Evolutionary conservation across 2,329 filamentous ascomycete genomes (phyloP).

Genomic region (Calonectria crousiana): DNA sequence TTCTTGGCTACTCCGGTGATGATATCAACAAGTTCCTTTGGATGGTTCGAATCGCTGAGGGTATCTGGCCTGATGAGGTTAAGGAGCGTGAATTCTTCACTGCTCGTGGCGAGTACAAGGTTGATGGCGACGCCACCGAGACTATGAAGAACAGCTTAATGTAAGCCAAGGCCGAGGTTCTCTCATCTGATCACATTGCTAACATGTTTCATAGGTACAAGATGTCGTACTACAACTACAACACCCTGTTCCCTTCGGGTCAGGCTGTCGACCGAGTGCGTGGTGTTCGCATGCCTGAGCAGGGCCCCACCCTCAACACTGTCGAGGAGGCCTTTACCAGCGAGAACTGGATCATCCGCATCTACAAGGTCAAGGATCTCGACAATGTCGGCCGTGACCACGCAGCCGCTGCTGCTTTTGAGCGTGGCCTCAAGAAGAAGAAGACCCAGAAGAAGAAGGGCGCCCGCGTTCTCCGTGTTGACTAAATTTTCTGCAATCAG

Average conservation of each 20-base stretch:
- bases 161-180: constrained; percentile 66
- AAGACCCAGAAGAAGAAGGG: constrained; percentile 78
- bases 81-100: constrained; percentile 98
- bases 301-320: constrained; percentile 86
- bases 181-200: constrained; percentile 13
- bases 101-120: constrained; percentile 89
- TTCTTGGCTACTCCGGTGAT: constrained; percentile 96
- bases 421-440: constrained; percentile 88
- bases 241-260: constrained; percentile 89
- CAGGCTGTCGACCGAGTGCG: constrained; percentile 94
- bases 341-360: constrained; percentile 99
- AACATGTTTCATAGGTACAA: constrained; percentile 82
- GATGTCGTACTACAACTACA: constrained; percentile 99
- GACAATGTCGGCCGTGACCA: constrained; percentile 97
- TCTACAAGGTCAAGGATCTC: constrained; percentile 99
- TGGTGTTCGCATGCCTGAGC: constrained; percentile 81
- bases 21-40: constrained; percentile 99
- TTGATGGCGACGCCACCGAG: constrained; percentile 92
- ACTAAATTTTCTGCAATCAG: constrained; percentile 61
- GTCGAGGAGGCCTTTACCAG: constrained; percentile 98
- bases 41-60: constrained; percentile 99
- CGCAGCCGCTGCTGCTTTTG: constrained; percentile 75
- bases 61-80: constrained; percentile 99
- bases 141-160: constrained; percentile 99
- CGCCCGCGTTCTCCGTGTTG: constrained; percentile 77